Evolutionary conservation across 2,329 filamentous ascomycete genomes (phyloP), one percentile per base, ranked within the genome.

Genomic region (Monilinia polystroma): DNA sequence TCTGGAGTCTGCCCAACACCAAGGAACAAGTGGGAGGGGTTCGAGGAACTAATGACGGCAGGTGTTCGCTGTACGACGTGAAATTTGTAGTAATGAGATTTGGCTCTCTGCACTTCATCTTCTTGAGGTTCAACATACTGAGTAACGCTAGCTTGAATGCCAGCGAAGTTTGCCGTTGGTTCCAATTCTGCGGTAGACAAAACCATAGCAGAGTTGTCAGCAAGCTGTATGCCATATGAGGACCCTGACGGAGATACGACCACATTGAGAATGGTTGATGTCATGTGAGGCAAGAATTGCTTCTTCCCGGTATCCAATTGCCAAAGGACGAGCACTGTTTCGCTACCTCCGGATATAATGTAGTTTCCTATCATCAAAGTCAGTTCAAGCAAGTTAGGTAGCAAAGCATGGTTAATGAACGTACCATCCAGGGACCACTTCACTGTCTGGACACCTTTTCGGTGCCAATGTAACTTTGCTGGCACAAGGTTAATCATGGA

Each of bases 391-490:
- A 16, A 29, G 8, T 32, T 41, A 51, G 11, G 18, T 41, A 49
- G 54, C 29, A 32, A 59, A 26, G 5, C 18, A 41, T 59, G 8
- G 18, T 41, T 60, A 35, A 49, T 62, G 69, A 69, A 71, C 82
- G 75, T 84, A 92, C 94, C 93, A 82, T 99, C 95, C 72, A 83
- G 83, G 18, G 95, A 97, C 91, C 93, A 98, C 78, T 95, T 96
- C 67, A 97, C 83, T 12, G 91, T 85, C 73, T 90, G 89, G 11
- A 97, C 93, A 59, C 89, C 86, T 72, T 89, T 88, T 73, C 93
- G 86, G 78, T 99, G 95, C 95, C 95, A 99, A 77, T 98, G 95
- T 64, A 93, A 82, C 70, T 89, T 90, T 66, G 89, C 87, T 45
- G 52, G 85, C 78, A 72, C 81, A 80, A 74, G 80, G 77, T 63